A percentile compares a stretch with the other conserved stretches of the same genome.
These are phyloP conservation scores for Peniophora sp. DNA, from an alignment of 1,284 basidiomycete genomes.

Conservation along the genomic window DNA sequence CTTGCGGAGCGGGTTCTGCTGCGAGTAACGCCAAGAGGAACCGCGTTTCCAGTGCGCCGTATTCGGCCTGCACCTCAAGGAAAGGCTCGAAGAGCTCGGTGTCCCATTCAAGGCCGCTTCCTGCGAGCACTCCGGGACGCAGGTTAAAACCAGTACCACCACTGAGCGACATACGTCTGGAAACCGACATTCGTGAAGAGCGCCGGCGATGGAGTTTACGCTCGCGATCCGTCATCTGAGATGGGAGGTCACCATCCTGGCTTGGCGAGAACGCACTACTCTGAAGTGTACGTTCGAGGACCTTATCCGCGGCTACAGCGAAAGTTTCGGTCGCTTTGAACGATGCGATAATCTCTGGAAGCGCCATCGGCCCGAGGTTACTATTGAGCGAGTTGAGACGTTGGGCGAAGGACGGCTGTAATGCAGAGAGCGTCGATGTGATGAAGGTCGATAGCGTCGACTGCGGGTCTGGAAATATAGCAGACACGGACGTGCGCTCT, in stretches of 20 bases:
- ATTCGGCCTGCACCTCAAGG: constrained; percentile 81
- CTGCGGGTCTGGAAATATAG: constrained; percentile 77
- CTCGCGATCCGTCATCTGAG: constrained; percentile 15
- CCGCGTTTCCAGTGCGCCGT: constrained; percentile 66
- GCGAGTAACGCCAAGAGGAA: constrained; percentile 55
- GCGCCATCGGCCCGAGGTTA: constrained; percentile 50
- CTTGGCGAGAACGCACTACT: constrained; percentile 22
- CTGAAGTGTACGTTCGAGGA: constrained; percentile 67
- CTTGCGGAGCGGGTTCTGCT: constrained; percentile 16
- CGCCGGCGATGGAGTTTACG: constrained; percentile 24
- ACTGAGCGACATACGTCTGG: constrained; percentile 42
- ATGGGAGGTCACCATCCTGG: constrained; percentile 8
- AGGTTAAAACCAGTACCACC: constrained; percentile 5
- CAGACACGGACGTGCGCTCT: constrained; percentile 69
- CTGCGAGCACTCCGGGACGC: constrained; percentile 15
- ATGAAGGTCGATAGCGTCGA: constrained; percentile 74
- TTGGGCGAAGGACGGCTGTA: constrained; percentile 76
- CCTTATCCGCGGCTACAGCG: constrained; percentile 58
- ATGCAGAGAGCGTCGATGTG: constrained; percentile 66
- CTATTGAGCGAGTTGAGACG: constrained; percentile 63
- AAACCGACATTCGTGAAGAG: constrained; percentile 67
- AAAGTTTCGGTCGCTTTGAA: constrained; percentile 79
- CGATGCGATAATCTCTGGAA: constrained; percentile 63
- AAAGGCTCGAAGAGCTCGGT: constrained; percentile 88
- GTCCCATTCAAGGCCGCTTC: constrained; percentile 69